Conservation (phyloP, 768 basidiomycete genomes). For the Boletus huronensis region DNA sequence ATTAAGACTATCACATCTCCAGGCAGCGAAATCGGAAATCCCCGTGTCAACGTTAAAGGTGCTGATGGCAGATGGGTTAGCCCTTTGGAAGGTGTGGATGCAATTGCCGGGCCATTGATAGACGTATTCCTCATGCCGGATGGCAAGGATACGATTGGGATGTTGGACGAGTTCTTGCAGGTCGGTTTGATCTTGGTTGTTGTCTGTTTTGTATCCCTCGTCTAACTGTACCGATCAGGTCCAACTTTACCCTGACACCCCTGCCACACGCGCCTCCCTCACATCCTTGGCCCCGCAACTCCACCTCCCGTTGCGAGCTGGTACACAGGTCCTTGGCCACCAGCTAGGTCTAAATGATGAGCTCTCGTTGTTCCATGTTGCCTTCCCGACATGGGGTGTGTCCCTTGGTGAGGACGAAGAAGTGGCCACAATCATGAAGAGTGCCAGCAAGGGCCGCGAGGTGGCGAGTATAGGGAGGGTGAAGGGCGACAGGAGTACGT, state of each 20-base stretch:
- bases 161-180: conserved; percentile 77
- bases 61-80: conserved; percentile 24
- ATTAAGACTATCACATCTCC: conserved; percentile 27
- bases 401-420: conserved; percentile 54
- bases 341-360: conserved; percentile 42
- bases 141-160: conserved; percentile 48
- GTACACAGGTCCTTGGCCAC: conserved; percentile 54
- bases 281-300: conserved; percentile 41
- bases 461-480: conserved; percentile 83
- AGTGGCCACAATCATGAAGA: conserved; percentile 50
- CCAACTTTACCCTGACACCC: conserved; percentile 64
- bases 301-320: conserved; percentile 55
- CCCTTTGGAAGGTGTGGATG: conserved; percentile 55
- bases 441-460: conserved; percentile 39
- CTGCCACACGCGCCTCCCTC: conserved; percentile 43
- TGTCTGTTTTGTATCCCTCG: neutral
- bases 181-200: conserved; percentile 34
- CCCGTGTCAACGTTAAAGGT: neutral
- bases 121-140: conserved; percentile 56
- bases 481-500: conserved; percentile 78
- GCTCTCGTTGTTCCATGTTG: conserved; percentile 45
- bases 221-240: conserved; percentile 36
- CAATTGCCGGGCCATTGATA: conserved; percentile 55
- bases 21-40: neutral
- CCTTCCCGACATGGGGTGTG: conserved; percentile 64